Percentiles rank a stretch among this genome's conserved stretches.
phyloP scores from a whole-genome alignment of 257 asterid species.

The Anisodus acutangulus region DNA sequence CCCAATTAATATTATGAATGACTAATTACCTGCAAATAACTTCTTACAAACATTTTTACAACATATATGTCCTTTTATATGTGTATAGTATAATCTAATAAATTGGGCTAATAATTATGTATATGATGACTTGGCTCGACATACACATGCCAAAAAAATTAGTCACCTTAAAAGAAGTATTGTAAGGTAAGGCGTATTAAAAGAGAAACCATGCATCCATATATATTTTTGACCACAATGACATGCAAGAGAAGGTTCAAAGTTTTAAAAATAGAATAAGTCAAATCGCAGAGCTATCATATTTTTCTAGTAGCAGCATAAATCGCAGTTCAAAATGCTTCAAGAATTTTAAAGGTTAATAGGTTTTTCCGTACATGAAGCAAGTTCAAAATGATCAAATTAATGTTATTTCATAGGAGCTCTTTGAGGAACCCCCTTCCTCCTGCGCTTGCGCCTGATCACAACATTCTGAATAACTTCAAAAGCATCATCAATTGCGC shows the following conservation, averaged over 20 bases:
- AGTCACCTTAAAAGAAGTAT: neutral
- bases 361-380: too few relatives aligned
- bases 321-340: neutral
- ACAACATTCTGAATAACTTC: neutral
- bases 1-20: too few relatives aligned
- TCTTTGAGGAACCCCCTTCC: slow-evolving; percentile 33
- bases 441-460: slow-evolving; percentile 17
- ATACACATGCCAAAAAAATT: neutral
- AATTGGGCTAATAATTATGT: too few relatives aligned
- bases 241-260: neutral
- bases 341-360: too few relatives aligned
- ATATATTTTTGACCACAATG: neutral
- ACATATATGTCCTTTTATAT: too few relatives aligned
- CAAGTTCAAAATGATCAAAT: too few relatives aligned
- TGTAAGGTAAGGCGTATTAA: neutral
- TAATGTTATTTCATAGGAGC: slow-evolving; percentile 21
- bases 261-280: neutral
- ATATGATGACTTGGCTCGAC: neutral
- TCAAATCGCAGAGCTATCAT: neutral
- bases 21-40: neutral
- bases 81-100: neutral
- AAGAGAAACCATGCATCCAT: neutral
- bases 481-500: neutral
- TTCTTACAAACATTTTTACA: neutral
- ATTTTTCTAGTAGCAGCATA: neutral